Base-by-base conservation (phyloP, 2,329 filamentous ascomycete species). In the Capronia coronata region DNA sequence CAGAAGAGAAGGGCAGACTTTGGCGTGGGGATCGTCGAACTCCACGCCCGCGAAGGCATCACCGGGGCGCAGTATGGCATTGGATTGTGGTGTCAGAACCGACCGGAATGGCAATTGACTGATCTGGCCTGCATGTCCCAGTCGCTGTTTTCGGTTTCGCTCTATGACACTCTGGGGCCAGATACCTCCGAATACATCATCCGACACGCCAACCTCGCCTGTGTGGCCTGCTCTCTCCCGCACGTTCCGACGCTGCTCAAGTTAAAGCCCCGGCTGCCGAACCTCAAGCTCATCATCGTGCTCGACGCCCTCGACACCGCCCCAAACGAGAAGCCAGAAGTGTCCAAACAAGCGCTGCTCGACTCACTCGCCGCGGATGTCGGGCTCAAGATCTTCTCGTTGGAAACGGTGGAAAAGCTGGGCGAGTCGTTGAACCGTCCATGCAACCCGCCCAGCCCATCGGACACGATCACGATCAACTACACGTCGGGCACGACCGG, bases 181-280 rank as follows among this genome's bases (percentile, higher is more conserved):
- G 87, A 95, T 59, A 81, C 90, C 2, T 90, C 87, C 49, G 89
- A 97, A 71, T 97, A 87, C 71, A 96, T 98, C 68, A 85, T 97
- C 72, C 94, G 94, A 69, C 91, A 97, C 67, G 81, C 88, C 47
- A 77, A 83, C 55, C 73, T 97, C 49, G 68, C 76, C 51, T 87
- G 83, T 62, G 80, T 97, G 32, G 82, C 85, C 55, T 83, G 86
- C 51, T 89, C 86, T 22, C 73, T 96, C 39, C 80, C 82, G 37
- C 90, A 95, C 63, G 82, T 96, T 46, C 83, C 88, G 1, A 79
- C 82, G 13, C 77, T 96, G 47, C 75, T 96, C 55, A 90, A 89
- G 73, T 73, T 96, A 59, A 82, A 82, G 59, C 75, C 86, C n/a
- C 78, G 84, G 45, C 71, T 91, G 52, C 90, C 91, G 1, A 75